Percentiles rank a stretch among this genome's conserved stretches.
Conservation (phyloP, 2,329 filamentous ascomycete species). For the Venturia effusa region DNA sequence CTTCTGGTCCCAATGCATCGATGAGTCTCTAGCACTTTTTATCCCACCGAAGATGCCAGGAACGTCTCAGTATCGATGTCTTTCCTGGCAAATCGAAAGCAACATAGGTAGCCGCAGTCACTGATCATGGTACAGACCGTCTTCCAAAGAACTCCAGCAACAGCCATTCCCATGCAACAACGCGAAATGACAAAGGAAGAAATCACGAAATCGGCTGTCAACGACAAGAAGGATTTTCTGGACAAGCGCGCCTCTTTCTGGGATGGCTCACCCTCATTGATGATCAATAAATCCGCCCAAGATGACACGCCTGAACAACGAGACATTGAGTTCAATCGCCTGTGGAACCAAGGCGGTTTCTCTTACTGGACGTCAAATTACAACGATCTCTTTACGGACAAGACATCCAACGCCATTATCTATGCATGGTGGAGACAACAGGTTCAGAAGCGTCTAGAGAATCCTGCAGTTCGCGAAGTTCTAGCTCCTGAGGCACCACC, state of each 20-base stretch:
- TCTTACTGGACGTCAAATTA: conserved; percentile 33
- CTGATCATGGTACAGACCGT: conserved; percentile 28
- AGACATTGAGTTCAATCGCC: conserved; percentile 25
- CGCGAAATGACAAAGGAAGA: conserved; percentile 37
- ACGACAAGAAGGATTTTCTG: not conserved
- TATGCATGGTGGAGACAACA: conserved; percentile 39
- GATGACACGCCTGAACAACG: conserved; percentile 29
- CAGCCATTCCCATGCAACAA: conserved; percentile 51
- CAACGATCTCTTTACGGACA: conserved; percentile 29
- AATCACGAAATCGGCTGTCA: not conserved
- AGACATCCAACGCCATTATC: conserved; percentile 31
- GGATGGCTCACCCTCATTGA: not conserved
- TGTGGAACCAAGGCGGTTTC: conserved; percentile 28
- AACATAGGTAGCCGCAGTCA: not conserved
- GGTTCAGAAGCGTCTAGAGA: conserved; percentile 30
- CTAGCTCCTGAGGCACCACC: conserved; percentile 33
- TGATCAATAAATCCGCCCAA: not conserved
- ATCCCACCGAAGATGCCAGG: too few species aligned
- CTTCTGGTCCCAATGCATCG: not conserved
- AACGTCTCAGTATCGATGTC: too few species aligned
- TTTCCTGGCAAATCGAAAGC: too few species aligned
- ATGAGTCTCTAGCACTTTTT: not conserved
- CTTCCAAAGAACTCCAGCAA: conserved; percentile 57
- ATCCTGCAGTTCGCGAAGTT: conserved; percentile 33
- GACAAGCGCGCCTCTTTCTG: not conserved